These are phyloP conservation scores for Silene uniflora DNA, from an alignment of 148 eudicot species.

Conservation along the genomic window DNA sequence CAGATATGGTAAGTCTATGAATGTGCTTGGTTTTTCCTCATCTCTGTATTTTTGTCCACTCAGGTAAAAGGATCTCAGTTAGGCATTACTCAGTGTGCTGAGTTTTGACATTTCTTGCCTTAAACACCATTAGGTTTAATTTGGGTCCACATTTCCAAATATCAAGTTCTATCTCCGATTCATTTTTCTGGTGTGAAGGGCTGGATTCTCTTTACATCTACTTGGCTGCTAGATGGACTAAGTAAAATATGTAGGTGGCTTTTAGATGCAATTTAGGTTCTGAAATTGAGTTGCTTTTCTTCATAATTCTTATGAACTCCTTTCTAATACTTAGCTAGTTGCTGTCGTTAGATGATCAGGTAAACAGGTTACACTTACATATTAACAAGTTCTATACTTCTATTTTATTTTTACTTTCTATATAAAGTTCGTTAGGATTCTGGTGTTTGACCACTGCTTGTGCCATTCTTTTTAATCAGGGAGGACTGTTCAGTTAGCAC, in stretches of 20 bases:
- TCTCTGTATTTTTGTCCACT: constrained; percentile 9
- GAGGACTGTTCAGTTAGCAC: constrained; percentile 82
- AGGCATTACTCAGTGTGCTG: background rate
- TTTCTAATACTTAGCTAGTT: background rate
- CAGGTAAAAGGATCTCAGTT: background rate
- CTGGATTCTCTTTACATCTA: background rate
- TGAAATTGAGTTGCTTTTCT: background rate
- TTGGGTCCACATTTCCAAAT: background rate
- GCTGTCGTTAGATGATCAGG: background rate
- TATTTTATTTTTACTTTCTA: background rate
- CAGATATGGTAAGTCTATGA: constrained; percentile 68
- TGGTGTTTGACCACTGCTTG: constrained; percentile 13
- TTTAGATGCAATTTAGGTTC: background rate
- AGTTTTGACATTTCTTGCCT: background rate
- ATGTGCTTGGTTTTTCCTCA: background rate
- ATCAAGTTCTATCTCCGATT: background rate
- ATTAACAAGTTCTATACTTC: too few species aligned
- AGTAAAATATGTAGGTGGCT: background rate
- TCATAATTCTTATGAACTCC: background rate
- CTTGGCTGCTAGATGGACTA: background rate
- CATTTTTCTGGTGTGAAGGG: background rate
- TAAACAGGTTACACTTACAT: too few species aligned
- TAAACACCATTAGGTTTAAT: constrained; percentile 1
- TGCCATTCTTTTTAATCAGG: constrained; percentile 41
- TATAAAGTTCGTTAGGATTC: background rate